Base-by-base conservation (phyloP, 106 monocot species). In the Agapanthus africanus region DNA sequence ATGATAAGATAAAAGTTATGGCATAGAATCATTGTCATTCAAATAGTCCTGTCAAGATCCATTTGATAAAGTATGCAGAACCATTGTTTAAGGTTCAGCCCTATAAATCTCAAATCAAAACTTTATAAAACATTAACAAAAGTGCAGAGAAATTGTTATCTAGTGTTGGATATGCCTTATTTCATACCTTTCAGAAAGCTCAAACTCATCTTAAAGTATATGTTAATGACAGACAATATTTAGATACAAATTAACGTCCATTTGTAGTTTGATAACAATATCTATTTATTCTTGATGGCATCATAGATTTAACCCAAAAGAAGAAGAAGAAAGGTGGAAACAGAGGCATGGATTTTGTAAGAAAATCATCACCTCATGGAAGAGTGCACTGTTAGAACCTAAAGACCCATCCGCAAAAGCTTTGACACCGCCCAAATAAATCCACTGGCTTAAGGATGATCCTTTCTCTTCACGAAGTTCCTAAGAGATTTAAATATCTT, bases 391-490 rank as follows among this genome's bases (percentile, higher is more conserved):
- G 50, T 68, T 84, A n/a, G 97, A 97, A 59, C 97, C 97, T 33
- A 97, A 68, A 4, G 92, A 92, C 33, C 97, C 97, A 84, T 97
- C 97, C 62, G 78, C 73, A 87, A 97, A 97, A 60, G 88, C 84
- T 87, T 97, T 97, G 68, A 92, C 87, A 77, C 97, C 97, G 69
- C 97, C 92, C 14, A 97, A 49, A 72, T 97, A 80, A 47, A 92
- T 78, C 79, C 89, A 84, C 73, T 89, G 82, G 51, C 97, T 97
- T 52, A 97, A 68, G 15, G 71, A 41, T 73, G 66, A 74, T 69
- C 92, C 92, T 36, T 80, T 89, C 46, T 89, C 74, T 69, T 72
- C 59, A 25, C 87, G 38, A 72, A 89, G 76, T 51, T 82, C 84
- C 97, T 97, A 74, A 22, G 41, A 78, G 4, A 70, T 73, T 74